phyloP scores from a whole-genome alignment of 1,139 yeast genomes.

The Blastobotrys indianensis region DNA sequence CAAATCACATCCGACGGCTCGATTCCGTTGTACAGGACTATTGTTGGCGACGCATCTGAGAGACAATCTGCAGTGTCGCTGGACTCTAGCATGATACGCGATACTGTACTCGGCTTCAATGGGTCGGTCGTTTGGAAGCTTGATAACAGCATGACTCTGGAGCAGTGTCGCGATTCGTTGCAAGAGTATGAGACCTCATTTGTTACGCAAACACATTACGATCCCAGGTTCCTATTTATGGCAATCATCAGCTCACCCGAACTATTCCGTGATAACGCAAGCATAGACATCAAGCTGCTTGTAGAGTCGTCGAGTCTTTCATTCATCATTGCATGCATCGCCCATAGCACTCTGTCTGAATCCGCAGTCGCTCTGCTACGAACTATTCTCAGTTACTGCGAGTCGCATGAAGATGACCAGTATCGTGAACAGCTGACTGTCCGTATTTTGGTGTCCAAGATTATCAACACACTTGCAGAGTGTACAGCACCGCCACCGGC shows the following conservation, averaged over 20 bases:
- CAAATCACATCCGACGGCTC: conserved; percentile 43
- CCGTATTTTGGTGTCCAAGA: conserved; percentile 55
- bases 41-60: too few relatives aligned
- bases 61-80: conserved; percentile 53
- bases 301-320: conserved; percentile 57
- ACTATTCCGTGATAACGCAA: conserved; percentile 23
- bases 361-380: neutral
- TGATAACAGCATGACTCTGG: conserved; percentile 2
- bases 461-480: conserved; percentile 43
- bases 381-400: conserved; percentile 10
- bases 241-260: conserved; percentile 28
- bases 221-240: conserved; percentile 29
- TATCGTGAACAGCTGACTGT: conserved; percentile 58
- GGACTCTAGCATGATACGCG: conserved; percentile 46
- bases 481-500: conserved; percentile 31
- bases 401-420: conserved; percentile 13
- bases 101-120: conserved; percentile 42
- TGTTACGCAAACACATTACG: conserved; percentile 18
- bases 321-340: conserved; percentile 47
- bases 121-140: conserved; percentile 14
- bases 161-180: conserved; percentile 3
- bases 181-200: conserved; percentile 3
- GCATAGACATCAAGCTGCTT: conserved; percentile 50
- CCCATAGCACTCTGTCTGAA: conserved; percentile 9
- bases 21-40: conserved; percentile 18